Conservation (phyloP, 2,329 filamentous ascomycete genomes). For the Aspergillus piperis region DNA sequence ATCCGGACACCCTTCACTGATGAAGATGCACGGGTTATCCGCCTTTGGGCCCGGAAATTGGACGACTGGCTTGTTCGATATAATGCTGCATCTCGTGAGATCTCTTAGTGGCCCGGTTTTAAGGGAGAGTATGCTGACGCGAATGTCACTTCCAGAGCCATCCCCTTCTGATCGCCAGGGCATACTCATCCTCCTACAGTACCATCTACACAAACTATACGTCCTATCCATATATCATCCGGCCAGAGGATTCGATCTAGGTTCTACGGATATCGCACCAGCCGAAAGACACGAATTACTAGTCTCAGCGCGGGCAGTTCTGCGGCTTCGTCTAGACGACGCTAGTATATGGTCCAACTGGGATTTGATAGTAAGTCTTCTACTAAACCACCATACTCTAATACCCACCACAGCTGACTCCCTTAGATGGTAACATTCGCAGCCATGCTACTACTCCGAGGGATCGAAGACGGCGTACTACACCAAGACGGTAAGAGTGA, state of each 20-base stretch:
- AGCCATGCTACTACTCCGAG: slow-evolving; percentile 28
- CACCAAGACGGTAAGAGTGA: slow-evolving; percentile 28
- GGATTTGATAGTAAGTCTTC: slow-evolving; percentile 29
- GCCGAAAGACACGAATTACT: slow-evolving; percentile 31
- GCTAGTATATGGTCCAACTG: slow-evolving; percentile 36
- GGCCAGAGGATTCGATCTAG: slow-evolving; percentile 31
- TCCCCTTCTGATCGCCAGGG: slow-evolving; percentile 32
- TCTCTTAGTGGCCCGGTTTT: not conserved
- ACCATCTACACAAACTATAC: slow-evolving; percentile 34
- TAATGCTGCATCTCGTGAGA: slow-evolving; percentile 30
- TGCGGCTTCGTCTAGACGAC: slow-evolving; percentile 31
- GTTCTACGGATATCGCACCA: slow-evolving; percentile 29
- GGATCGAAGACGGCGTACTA: slow-evolving; percentile 32
- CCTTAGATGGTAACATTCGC: slow-evolving; percentile 34
- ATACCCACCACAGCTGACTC: not conserved
- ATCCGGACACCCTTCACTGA: slow-evolving; percentile 28
- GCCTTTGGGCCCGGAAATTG: slow-evolving; percentile 30
- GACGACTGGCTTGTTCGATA: slow-evolving; percentile 35
- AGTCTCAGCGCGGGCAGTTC: slow-evolving; percentile 32
- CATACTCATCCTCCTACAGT: slow-evolving; percentile 33
- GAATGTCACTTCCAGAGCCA: slow-evolving; percentile 19
- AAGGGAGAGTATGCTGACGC: not conserved
- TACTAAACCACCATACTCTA: no score
- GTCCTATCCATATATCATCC: slow-evolving; percentile 35
- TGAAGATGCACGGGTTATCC: slow-evolving; percentile 30